These are phyloP conservation scores for Leccinum griseonigrum DNA, from an alignment of 1,284 basidiomycete genomes.

Conservation along the genomic window DNA sequence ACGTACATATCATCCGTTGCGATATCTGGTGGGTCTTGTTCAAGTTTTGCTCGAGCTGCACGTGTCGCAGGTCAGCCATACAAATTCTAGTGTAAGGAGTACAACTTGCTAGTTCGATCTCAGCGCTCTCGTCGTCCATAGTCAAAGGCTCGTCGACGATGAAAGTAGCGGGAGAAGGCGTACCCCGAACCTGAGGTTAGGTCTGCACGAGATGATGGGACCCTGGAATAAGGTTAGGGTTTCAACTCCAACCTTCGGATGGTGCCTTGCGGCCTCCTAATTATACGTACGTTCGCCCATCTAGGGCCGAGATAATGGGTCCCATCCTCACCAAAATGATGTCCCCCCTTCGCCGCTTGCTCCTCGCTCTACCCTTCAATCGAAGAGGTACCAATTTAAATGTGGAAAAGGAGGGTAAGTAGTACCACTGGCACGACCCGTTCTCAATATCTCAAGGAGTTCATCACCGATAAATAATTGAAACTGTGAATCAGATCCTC, in stretches of 20 bases:
- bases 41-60: constrained; percentile 78
- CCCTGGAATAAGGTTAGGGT: background rate
- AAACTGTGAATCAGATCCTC: constrained; percentile 8
- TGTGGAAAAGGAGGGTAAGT: constrained; percentile 8
- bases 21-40: constrained; percentile 81
- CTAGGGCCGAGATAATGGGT: constrained; percentile 5
- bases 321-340: constrained; percentile 8
- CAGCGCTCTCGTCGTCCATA: constrained; percentile 32
- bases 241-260: background rate
- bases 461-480: background rate
- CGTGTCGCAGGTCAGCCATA: background rate
- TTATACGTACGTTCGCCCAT: too few species aligned
- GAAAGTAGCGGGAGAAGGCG: background rate
- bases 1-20: constrained; percentile 76
- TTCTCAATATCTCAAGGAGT: background rate
- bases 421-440: background rate
- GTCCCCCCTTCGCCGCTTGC: background rate
- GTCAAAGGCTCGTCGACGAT: background rate
- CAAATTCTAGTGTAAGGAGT: background rate
- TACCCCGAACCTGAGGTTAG: background rate
- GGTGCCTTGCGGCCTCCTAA: too few species aligned
- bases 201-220: background rate
- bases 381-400: background rate
- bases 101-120: constrained; percentile 22
- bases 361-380: background rate